Conservation (phyloP, 2,329 filamentous ascomycete genomes). For the Curvularia lunata region DNA sequence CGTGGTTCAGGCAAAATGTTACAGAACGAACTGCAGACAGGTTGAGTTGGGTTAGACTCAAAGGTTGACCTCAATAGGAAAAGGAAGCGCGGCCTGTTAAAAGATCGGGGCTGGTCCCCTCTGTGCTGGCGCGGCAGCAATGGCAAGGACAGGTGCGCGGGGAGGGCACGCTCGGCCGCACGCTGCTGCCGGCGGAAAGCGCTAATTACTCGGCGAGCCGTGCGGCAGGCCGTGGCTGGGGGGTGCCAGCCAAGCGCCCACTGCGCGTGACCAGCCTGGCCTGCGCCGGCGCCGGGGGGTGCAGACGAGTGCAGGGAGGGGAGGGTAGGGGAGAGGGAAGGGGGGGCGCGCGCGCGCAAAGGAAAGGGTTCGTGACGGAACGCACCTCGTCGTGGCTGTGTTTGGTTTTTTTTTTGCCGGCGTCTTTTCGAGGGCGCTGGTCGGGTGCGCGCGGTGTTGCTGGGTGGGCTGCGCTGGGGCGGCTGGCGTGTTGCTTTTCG, state of each 20-base stretch:
- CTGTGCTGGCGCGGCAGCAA: conserved; percentile 44
- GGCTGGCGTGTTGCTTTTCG: conserved; percentile 23
- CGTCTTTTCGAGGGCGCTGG: background rate
- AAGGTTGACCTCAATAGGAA: conserved; percentile 46
- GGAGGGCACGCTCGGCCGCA: conserved; percentile 36
- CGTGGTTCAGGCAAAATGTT: conserved; percentile 40
- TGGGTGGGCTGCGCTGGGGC: background rate
- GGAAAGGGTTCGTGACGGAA: background rate
- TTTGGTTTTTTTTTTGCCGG: background rate
- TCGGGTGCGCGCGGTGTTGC: too few relatives aligned
- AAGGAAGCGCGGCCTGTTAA: conserved; percentile 37
- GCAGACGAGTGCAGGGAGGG: background rate
- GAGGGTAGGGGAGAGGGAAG: background rate
- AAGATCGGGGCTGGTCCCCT: conserved; percentile 46
- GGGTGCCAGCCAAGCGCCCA: conserved; percentile 6
- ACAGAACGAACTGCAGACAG: conserved; percentile 34
- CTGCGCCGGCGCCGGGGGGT: conserved; percentile 7
- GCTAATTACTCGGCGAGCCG: conserved; percentile 22
- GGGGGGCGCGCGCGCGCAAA: background rate
- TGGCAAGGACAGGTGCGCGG: conserved; percentile 33
- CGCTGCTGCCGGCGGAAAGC: conserved; percentile 33
- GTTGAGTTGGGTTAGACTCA: conserved; percentile 42
- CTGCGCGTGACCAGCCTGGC: conserved; percentile 13
- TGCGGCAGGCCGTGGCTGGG: conserved; percentile 28
- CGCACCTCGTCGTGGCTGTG: conserved; percentile 30